Evolutionary conservation across 768 basidiomycete species (phyloP).

Genomic region (Tulasnella sp.): DNA sequence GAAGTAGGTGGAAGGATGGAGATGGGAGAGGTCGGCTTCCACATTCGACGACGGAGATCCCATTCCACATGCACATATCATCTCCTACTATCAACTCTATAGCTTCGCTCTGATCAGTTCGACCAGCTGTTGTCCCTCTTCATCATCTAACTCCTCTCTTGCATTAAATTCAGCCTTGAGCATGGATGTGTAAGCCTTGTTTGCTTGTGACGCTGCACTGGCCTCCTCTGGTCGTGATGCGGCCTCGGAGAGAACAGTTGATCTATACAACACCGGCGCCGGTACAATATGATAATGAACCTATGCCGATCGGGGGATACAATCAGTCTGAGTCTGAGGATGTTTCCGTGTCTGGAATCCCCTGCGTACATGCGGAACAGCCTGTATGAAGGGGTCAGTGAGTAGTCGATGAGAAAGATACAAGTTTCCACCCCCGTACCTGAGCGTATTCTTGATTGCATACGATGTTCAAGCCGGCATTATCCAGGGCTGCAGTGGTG

Average conservation of each 20-base stretch:
- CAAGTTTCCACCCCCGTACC: background rate
- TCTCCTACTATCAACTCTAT: background rate
- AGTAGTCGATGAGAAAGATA: background rate
- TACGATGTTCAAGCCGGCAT: slow-evolving; percentile 62
- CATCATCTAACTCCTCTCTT: slow-evolving; percentile 48
- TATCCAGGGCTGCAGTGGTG: slow-evolving; percentile 37
- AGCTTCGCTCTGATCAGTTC: slow-evolving; percentile 31
- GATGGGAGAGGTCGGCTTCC: no score
- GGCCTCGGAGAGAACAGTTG: background rate
- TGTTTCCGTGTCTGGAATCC: no score
- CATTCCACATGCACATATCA: no score
- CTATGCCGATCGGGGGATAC: slow-evolving; percentile 26
- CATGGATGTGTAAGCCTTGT: slow-evolving; percentile 38
- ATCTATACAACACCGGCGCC: slow-evolving; percentile 39
- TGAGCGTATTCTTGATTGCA: slow-evolving; percentile 78
- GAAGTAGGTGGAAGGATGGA: no score
- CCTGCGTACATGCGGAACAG: slow-evolving; percentile 52
- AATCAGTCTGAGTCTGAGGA: no score
- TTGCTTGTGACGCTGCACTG: slow-evolving; percentile 13
- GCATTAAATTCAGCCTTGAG: slow-evolving; percentile 48
- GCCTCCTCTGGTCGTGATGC: slow-evolving; percentile 5
- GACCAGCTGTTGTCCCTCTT: slow-evolving; percentile 39
- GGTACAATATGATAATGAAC: slow-evolving; percentile 72
- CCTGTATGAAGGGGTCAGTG: slow-evolving; percentile 20
- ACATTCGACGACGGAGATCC: no score